Evolutionary conservation across 805 yeast species (phyloP).

Genomic region (Candida nonsorbophila): DNA sequence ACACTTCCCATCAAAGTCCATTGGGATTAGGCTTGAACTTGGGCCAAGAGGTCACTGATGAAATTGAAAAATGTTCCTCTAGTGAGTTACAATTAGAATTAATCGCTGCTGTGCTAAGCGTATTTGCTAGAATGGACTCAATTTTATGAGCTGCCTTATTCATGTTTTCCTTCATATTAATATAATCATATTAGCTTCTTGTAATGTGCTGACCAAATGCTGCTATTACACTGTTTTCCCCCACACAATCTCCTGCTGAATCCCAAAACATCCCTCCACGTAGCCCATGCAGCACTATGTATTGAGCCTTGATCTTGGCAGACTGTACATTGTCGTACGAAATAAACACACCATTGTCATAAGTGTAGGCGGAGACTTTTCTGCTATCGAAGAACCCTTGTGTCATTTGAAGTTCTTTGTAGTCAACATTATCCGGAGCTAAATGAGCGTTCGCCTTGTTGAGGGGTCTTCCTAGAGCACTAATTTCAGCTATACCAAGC

Average conservation of each 20-base stretch:
- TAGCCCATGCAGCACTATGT: slow-evolving; percentile 40
- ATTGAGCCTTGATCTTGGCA: slow-evolving; percentile 53
- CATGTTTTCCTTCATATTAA: not conserved
- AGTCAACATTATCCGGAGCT: slow-evolving; percentile 47
- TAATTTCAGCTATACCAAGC: slow-evolving; percentile 15
- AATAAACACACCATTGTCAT: slow-evolving; percentile 40
- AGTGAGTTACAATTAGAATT: slow-evolving; percentile 75
- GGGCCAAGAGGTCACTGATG: slow-evolving; percentile 47
- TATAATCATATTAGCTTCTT: not conserved
- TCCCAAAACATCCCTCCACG: slow-evolving; percentile 98
- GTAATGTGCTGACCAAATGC: not conserved
- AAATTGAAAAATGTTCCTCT: slow-evolving; percentile 44
- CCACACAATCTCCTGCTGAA: slow-evolving; percentile 62
- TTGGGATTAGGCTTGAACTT: slow-evolving; percentile 71
- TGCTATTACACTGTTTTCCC: slow-evolving; percentile 1
- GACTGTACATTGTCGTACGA: slow-evolving; percentile 63
- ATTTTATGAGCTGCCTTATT: slow-evolving; percentile 44
- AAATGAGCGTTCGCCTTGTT: slow-evolving; percentile 22
- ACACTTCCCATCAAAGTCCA: slow-evolving; percentile 47
- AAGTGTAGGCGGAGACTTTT: slow-evolving; percentile 49
- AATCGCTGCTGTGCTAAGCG: slow-evolving; percentile 86
- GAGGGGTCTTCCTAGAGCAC: slow-evolving; percentile 42
- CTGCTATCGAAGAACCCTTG: slow-evolving; percentile 43
- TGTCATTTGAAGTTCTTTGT: slow-evolving; percentile 47
- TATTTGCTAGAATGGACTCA: slow-evolving; percentile 89